These are phyloP conservation scores for Grosmannia huntii DNA, from an alignment of 2,329 filamentous ascomycete genomes.

Conservation along the genomic window DNA sequence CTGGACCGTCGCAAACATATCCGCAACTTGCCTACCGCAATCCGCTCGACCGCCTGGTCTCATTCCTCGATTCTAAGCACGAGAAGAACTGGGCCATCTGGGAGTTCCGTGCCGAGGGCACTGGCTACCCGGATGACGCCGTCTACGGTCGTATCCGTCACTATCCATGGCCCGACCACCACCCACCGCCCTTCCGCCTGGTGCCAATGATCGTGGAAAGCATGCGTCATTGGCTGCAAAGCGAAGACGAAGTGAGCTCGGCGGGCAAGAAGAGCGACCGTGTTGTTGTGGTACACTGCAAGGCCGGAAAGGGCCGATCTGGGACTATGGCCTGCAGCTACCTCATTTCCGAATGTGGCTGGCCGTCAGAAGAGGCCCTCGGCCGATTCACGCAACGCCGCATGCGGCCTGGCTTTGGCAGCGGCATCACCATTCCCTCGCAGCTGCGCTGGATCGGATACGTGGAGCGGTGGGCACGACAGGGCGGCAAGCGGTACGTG, in stretches of 20 bases:
- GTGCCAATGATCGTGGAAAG: slow-evolving; percentile 81
- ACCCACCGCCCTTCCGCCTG: slow-evolving; percentile 83
- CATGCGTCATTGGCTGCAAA: slow-evolving; percentile 78
- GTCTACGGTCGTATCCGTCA: slow-evolving; percentile 79
- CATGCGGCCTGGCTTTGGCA: slow-evolving; percentile 76
- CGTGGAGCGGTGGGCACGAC: slow-evolving; percentile 69
- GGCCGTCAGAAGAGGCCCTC: slow-evolving; percentile 39
- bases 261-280: slow-evolving; percentile 22
- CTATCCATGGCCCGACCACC: slow-evolving; percentile 94
- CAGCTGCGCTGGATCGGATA: slow-evolving; percentile 82
- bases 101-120: slow-evolving; percentile 95
- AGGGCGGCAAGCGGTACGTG: slow-evolving; percentile 60
- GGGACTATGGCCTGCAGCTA: slow-evolving; percentile 83
- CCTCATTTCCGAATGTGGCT: slow-evolving; percentile 71
- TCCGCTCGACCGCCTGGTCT: slow-evolving; percentile 73
- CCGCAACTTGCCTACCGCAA: slow-evolving; percentile 90
- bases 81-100: slow-evolving; percentile 82
- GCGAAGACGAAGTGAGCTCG: slow-evolving; percentile 23
- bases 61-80: slow-evolving; percentile 79
- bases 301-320: slow-evolving; percentile 88
- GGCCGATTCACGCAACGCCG: slow-evolving; percentile 60
- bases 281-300: slow-evolving; percentile 90
- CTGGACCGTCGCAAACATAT: slow-evolving; percentile 79
- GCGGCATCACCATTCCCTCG: slow-evolving; percentile 84
- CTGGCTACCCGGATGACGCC: slow-evolving; percentile 82